Evolutionary conservation across 345 rosid species (phyloP), one percentile per base, ranked within the genome.

Genomic region (Corchorus olitorius): DNA sequence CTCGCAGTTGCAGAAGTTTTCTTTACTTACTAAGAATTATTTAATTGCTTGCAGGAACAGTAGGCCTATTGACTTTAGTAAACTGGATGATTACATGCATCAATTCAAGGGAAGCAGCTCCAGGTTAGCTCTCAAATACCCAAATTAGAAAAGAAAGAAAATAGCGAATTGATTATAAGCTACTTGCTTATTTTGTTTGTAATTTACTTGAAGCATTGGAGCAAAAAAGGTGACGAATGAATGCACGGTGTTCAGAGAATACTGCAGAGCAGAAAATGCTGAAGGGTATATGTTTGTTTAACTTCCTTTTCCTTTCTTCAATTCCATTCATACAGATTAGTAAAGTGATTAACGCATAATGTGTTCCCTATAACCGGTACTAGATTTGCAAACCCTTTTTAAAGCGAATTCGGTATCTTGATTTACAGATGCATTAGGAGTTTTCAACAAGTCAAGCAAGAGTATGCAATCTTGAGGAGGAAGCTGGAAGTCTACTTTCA

Each of bases 51-150:
- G 54, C 80, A 87, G 89, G 70, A 61, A 4, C 19, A 53, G 58
- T 34, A 75, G 39, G 70, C 82, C 85, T 20, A 62, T 73, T 65
- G 83, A 87, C 76, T 87, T 77, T 45, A 65, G 17, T 1, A 84
- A 65, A 73, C 75, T 87, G 76, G 89, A 87, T 76, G 84, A 75
- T 72, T 81, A 53, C 82, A 81, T 83, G 87, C 86, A 87, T 69
- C 87, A 82, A 73, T 83, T 82, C 76, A 84, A 79, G 72, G 89
- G 86, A 0, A 84, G 86, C 86, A 56, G 87, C 86, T 87, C 89
- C 37, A 87, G 87, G 89, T 82, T 67, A 8, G 4, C 7, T 37
- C 65, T 10, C 22, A 52, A 14, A 13, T 56, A 34, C 14, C 9
- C 19, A 72, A 45, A 72, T 6, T 12, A 16, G 4, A 50, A 50